A percentile compares a stretch with the other conserved stretches of the same genome.
Evolutionary conservation across 2,329 filamentous ascomycete species (phyloP).

Genomic region (Aspergillus sp.): DNA sequence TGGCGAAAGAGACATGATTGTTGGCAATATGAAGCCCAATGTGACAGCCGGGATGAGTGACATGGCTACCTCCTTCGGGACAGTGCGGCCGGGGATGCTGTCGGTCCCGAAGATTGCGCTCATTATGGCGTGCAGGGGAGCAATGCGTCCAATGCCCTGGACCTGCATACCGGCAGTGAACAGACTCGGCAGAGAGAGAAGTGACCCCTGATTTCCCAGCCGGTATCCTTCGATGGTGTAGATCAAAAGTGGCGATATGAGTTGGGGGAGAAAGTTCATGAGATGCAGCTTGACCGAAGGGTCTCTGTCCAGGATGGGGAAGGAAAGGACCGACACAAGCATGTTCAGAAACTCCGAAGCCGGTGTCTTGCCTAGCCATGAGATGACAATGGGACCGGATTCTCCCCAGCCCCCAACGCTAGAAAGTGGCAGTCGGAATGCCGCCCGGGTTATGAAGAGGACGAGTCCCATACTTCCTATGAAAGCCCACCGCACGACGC

Average conservation of each 20-base stretch:
- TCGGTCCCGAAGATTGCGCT: background rate
- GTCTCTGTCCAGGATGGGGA: too few relatives aligned
- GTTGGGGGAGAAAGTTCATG: background rate
- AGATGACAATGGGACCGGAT: background rate
- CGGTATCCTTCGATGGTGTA: constrained; percentile 1
- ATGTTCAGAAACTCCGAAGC: too few relatives aligned
- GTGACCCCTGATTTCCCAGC: background rate
- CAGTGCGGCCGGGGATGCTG: background rate
- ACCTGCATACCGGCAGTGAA: background rate
- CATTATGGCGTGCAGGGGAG: background rate
- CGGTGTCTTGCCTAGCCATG: background rate
- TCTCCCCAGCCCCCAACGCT: background rate
- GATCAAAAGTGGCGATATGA: constrained; percentile 1
- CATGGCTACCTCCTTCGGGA: background rate
- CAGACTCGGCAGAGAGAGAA: background rate
- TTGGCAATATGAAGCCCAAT: background rate
- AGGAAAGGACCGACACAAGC: too few relatives aligned
- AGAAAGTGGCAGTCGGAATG: background rate
- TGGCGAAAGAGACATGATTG: background rate
- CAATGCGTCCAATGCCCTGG: background rate
- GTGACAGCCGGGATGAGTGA: background rate
- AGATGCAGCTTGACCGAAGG: background rate
- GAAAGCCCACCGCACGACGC: background rate
- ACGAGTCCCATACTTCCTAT: background rate
- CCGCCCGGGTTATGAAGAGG: background rate